phyloP scores from a whole-genome alignment of 768 basidiomycete genomes.

The Boletus rufocinnamomeus region DNA sequence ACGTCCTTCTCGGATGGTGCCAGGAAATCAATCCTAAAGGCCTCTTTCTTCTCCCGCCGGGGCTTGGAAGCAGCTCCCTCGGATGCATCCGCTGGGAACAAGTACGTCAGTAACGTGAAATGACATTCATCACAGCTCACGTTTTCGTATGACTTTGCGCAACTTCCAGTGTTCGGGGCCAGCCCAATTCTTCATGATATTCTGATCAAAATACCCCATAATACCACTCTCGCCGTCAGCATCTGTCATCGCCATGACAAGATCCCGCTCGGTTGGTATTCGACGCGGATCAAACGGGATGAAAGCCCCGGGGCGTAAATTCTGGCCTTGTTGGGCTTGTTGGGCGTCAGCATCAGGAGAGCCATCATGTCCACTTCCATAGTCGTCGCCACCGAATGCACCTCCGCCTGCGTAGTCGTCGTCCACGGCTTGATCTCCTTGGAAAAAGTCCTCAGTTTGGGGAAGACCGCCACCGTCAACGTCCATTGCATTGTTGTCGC shows the following conservation, averaged over 20 bases:
- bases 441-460: conserved; percentile 66
- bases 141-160: conserved; percentile 72
- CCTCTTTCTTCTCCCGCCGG: conserved; percentile 75
- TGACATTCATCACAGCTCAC: conserved; percentile 45
- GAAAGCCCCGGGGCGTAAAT: conserved; percentile 46
- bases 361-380: conserved; percentile 40
- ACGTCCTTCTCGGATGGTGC: conserved; percentile 58
- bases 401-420: conserved; percentile 46
- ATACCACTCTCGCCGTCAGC: conserved; percentile 57
- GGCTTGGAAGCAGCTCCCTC: conserved; percentile 54
- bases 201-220: conserved; percentile 90
- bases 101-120: conserved; percentile 2
- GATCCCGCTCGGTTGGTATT: conserved; percentile 73
- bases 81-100: conserved; percentile 45
- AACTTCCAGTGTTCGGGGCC: conserved; percentile 99
- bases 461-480: conserved; percentile 42
- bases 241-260: conserved; percentile 85
- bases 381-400: conserved; percentile 46
- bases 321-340: conserved; percentile 42
- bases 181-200: conserved; percentile 92
- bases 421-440: conserved; percentile 56
- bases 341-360: conserved; percentile 48
- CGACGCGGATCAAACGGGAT: conserved; percentile 85
- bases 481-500: conserved; percentile 36
- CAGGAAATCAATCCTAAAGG: conserved; percentile 80